Percentiles rank a stretch among this genome's conserved stretches.
phyloP scores from a whole-genome alignment of 345 rosid species.

The Turnera subulata region DNA sequence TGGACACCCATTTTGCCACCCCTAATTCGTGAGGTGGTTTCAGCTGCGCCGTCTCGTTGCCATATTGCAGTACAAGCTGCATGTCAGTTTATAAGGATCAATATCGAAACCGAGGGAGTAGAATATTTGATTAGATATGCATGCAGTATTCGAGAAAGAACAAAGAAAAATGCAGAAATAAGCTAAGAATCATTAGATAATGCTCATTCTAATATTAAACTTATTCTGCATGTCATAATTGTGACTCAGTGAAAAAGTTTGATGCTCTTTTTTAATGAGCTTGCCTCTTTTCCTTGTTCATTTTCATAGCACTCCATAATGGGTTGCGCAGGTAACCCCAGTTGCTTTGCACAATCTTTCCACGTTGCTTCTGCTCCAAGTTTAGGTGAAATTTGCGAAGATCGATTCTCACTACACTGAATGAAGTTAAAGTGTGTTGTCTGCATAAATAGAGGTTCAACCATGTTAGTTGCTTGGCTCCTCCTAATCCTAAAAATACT shows the following conservation, averaged over 20 bases:
- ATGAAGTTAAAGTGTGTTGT: conserved; percentile 45
- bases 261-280: neutral
- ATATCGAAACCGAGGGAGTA: too few species aligned
- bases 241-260: neutral
- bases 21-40: neutral
- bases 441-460: conserved; percentile 23
- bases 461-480: neutral
- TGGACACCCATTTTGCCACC: too few species aligned
- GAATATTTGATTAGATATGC: too few species aligned
- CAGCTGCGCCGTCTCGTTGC: neutral
- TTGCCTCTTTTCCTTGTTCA: conserved; percentile 42
- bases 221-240: too few species aligned
- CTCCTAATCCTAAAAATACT: neutral
- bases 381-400: neutral
- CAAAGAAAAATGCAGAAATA: too few species aligned
- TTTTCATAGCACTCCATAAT: conserved; percentile 36
- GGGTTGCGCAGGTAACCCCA: conserved; percentile 25
- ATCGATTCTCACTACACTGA: conserved; percentile 31
- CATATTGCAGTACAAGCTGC: conserved; percentile 2
- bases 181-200: too few species aligned
- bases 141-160: too few species aligned
- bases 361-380: conserved; percentile 15
- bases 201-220: too few species aligned
- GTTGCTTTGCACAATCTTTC: conserved; percentile 20
- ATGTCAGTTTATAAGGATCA: neutral